Base-by-base conservation (phyloP, 306 rosid species). In the Prunus dulcis region DNA sequence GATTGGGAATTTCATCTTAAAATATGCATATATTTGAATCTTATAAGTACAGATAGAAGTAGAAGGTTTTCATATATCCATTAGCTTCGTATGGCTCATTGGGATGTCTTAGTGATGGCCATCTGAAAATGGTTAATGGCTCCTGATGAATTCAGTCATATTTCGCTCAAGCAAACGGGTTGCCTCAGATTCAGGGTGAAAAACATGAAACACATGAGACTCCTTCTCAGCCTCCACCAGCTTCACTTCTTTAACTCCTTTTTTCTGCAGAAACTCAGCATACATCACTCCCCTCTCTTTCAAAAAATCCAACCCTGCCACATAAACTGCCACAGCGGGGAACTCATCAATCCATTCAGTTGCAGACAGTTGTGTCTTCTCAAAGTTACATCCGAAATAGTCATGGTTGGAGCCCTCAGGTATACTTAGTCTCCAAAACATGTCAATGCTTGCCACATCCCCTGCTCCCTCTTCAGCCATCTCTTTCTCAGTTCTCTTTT, bases 271-370 rank as follows among this genome's bases (percentile, higher is more conserved):
- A 75, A 88, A 94, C 52, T 84, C 88, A 46, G 82, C 94, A 75
- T 91, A 87, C 91, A 84, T 83, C 12, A 78, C 92, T 63, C 98
- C 96, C 34, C 97, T 92, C 60, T 94, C 96, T 76, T 84, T 90
- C 80, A 95, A 64, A 47, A 88, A 90, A 84, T 92, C 97, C 69
- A 63, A 55, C 12, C 88, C 96, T 57, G 97, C 97, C 51, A 94
- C 96, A 80, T 79, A 88, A 49, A 92, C 96, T 81, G 79, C 86
- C 73, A 86, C 80, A 14, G 76, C 80, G 0, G 98, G 98, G 20
- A 91, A 90, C 25, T 71, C 67, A 18, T 71, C 63, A 13, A 52
- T 19, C 94, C 95, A 90, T 9, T 82, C 83, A 28, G 69, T 73
- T 3, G 19, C 78, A 66, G 71, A 14, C 61, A 88, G 10, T 17